These are phyloP conservation scores for Plantago lanceolata DNA, from an alignment of 305 asterid species.

Conservation along the genomic window DNA sequence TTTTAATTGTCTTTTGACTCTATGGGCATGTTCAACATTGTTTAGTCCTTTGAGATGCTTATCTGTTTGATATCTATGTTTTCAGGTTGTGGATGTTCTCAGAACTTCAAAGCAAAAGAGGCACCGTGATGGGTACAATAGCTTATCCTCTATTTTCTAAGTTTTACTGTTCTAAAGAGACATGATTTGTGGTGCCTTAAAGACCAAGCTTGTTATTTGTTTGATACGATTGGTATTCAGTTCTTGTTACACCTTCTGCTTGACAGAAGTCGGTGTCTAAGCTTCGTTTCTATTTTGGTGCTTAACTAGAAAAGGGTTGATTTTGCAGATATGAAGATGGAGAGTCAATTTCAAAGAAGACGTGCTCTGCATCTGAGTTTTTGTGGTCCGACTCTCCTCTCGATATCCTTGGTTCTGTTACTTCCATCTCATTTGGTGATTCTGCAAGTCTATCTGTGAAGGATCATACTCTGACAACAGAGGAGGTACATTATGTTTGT, in stretches of 20 bases:
- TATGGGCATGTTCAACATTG: background rate
- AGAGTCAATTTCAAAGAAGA: conserved; percentile 67
- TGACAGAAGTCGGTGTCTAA: background rate
- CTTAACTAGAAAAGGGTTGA: background rate
- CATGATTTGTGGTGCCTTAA: too few species aligned
- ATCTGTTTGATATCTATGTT: background rate
- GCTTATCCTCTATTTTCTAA: conserved; percentile 2
- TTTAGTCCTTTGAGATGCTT: conserved; percentile 16
- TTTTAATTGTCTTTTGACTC: conserved; percentile 8
- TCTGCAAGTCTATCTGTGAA: conserved; percentile 56
- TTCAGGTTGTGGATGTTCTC: conserved; percentile 75
- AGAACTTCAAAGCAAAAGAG: conserved; percentile 73
- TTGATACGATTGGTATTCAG: background rate
- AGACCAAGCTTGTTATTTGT: too few species aligned
- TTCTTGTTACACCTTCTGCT: background rate
- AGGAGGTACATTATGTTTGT: conserved; percentile 48
- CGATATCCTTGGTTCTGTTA: conserved; percentile 77
- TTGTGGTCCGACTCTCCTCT: conserved; percentile 69
- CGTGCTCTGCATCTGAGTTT: conserved; percentile 67
- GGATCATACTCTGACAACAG: conserved; percentile 73
- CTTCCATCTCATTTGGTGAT: conserved; percentile 67
- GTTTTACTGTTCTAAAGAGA: too few species aligned
- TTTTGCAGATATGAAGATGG: conserved; percentile 87
- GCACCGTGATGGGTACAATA: conserved; percentile 82
- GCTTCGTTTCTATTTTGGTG: background rate